A percentile compares a stretch with the other conserved stretches of the same genome.
These are phyloP conservation scores for Lachnellula suecica DNA, from an alignment of 2,329 filamentous ascomycete species.

Conservation along the genomic window DNA sequence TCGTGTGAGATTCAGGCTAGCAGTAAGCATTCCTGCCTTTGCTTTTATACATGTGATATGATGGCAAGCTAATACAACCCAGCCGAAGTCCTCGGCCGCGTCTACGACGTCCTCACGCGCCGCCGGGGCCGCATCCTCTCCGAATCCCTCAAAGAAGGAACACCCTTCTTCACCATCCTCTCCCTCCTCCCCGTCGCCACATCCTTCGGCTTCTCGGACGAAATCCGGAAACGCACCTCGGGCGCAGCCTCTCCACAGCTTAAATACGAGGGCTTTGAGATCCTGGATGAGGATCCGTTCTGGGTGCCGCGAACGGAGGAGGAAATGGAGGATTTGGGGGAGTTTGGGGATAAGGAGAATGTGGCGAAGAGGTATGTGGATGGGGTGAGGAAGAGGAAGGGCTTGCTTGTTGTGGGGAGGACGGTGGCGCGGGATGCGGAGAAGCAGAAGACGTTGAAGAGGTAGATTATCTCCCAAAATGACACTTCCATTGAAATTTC, in stretches of 20 bases:
- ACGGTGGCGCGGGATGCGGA: constrained; percentile 82
- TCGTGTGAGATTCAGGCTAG: constrained; percentile 96
- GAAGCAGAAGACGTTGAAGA: constrained; percentile 77
- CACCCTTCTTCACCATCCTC: constrained; percentile 92
- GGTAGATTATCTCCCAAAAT: too few species aligned
- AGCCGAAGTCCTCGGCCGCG: constrained; percentile 90
- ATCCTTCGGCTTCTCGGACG: constrained; percentile 93
- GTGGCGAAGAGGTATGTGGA: constrained; percentile 97
- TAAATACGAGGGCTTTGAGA: constrained; percentile 88
- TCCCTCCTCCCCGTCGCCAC: constrained; percentile 88
- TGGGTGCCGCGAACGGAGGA: constrained; percentile 98
- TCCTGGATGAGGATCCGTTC: constrained; percentile 93
- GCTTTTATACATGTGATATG: background rate
- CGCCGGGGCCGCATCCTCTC: constrained; percentile 86
- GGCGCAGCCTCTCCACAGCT: constrained; percentile 91
- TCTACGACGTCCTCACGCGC: constrained; percentile 96
- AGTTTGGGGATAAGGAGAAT: constrained; percentile 91
- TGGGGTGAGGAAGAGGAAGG: constrained; percentile 81
- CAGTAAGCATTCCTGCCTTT: constrained; percentile 50
- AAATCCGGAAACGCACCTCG: constrained; percentile 91
- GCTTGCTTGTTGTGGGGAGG: constrained; percentile 76
- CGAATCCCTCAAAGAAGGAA: constrained; percentile 91
- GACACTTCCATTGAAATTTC: too few species aligned
- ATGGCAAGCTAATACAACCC: constrained; percentile 23
- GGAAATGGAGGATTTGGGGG: constrained; percentile 92